Conservation (phyloP, 2,329 filamentous ascomycete genomes). For the Colletotrichum costaricense region DNA sequence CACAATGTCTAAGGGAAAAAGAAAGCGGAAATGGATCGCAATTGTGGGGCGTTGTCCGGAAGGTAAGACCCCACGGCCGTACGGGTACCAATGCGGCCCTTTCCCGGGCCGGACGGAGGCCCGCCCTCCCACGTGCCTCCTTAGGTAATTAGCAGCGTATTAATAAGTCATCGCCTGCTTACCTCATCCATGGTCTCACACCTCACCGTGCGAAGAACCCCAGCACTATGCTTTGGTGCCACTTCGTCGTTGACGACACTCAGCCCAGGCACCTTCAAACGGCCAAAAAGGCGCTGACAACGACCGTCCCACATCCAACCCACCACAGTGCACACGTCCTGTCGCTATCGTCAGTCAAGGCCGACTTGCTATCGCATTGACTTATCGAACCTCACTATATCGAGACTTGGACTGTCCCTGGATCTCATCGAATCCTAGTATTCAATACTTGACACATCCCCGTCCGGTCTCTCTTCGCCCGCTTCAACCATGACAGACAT, state of each 20-base stretch:
- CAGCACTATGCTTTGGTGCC: not conserved
- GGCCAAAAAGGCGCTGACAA: not conserved
- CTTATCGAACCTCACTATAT: no score
- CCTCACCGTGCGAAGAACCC: not conserved
- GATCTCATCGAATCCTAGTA: not conserved
- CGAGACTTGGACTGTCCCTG: not conserved
- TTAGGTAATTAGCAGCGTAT: not conserved
- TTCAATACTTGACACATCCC: not conserved
- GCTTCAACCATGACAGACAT: slow-evolving; percentile 55
- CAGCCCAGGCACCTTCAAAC: not conserved
- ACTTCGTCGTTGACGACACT: not conserved
- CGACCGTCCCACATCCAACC: not conserved
- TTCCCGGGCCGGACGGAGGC: not conserved
- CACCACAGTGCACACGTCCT: not conserved
- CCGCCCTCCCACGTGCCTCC: not conserved
- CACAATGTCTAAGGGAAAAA: not conserved
- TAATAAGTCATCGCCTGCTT: not conserved
- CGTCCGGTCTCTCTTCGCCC: not conserved
- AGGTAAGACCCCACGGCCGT: not conserved
- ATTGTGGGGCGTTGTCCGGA: not conserved
- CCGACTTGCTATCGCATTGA: not conserved
- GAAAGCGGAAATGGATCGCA: not conserved
- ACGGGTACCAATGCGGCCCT: not conserved
- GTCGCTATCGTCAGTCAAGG: not conserved
- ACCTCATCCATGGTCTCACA: not conserved